These are phyloP conservation scores for Lipomyces lipofer DNA, from an alignment of 805 yeast species.

Conservation along the genomic window DNA sequence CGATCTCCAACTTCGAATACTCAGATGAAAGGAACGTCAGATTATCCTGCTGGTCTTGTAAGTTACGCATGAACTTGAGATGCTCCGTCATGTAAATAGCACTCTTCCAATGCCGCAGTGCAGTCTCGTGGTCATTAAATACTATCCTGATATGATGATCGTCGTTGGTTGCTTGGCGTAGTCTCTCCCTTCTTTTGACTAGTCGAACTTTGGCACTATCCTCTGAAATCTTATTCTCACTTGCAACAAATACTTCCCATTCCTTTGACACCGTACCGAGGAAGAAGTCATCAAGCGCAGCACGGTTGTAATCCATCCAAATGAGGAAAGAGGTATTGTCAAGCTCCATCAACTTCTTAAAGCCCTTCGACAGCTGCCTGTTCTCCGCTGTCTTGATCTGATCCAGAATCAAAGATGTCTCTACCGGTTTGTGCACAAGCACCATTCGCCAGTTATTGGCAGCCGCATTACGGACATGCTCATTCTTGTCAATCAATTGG, in stretches of 20 bases:
- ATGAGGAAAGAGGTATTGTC: slow-evolving; percentile 25
- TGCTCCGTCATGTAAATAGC: slow-evolving; percentile 36
- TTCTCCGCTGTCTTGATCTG: slow-evolving; percentile 23
- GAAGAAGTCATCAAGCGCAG: slow-evolving; percentile 26
- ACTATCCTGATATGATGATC: slow-evolving; percentile 17
- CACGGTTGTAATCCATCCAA: slow-evolving; percentile 23
- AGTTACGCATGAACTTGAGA: slow-evolving; percentile 52
- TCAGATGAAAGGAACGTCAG: slow-evolving; percentile 48
- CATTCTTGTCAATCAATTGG: slow-evolving; percentile 16
- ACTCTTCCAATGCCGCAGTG: slow-evolving; percentile 32
- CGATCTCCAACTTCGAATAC: slow-evolving; percentile 52
- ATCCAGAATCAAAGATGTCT: slow-evolving; percentile 25
- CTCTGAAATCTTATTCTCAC: slow-evolving; percentile 24
- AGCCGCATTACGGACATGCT: slow-evolving; percentile 22
- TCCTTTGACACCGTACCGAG: slow-evolving; percentile 22
- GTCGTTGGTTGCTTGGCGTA: slow-evolving; percentile 14
- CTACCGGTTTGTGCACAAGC: slow-evolving; percentile 28
- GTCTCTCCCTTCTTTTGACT: slow-evolving; percentile 21
- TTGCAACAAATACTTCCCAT: slow-evolving; percentile 26
- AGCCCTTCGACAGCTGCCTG: slow-evolving; percentile 20
- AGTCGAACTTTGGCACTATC: slow-evolving; percentile 14
- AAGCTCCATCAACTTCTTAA: slow-evolving; percentile 20
- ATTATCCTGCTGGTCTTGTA: slow-evolving; percentile 69
- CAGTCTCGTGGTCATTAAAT: slow-evolving; percentile 23
- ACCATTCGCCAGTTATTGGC: slow-evolving; percentile 28